phyloP scores from a whole-genome alignment of 2,329 filamentous ascomycete species.

The Aureobasidium subglaciale region DNA sequence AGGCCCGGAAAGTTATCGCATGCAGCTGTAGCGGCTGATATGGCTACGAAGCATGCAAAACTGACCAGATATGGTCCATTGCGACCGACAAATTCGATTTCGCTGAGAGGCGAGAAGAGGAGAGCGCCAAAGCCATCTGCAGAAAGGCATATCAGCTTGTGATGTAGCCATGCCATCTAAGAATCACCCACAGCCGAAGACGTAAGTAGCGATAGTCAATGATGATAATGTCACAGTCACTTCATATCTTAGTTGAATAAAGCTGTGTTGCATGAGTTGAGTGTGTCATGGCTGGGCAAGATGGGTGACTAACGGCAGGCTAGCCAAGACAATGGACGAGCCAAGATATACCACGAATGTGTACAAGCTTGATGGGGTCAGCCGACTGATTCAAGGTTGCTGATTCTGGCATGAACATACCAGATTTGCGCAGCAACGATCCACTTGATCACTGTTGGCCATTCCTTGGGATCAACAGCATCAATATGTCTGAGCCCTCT shows the following conservation, averaged over 20 bases:
- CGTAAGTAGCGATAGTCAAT: constrained; percentile 55
- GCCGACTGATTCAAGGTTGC: background rate
- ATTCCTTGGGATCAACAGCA: constrained; percentile 48
- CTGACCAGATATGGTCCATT: constrained; percentile 61
- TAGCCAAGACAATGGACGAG: background rate
- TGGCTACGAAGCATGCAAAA: constrained; percentile 60
- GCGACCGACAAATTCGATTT: constrained; percentile 59
- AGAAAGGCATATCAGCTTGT: background rate
- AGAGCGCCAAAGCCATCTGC: constrained; percentile 53
- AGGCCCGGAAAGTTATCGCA: constrained; percentile 57
- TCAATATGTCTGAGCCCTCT: background rate
- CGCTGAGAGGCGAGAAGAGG: constrained; percentile 58
- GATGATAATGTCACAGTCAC: constrained; percentile 47
- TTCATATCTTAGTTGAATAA: constrained; percentile 47
- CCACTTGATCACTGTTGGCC: constrained; percentile 39
- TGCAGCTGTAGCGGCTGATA: constrained; percentile 59
- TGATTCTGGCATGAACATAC: background rate
- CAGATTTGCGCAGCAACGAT: constrained; percentile 28
- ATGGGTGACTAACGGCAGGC: background rate
- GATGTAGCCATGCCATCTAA: background rate
- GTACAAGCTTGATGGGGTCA: background rate
- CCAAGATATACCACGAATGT: constrained; percentile 11
- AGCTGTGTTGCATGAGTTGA: constrained; percentile 19
- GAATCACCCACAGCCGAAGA: constrained; percentile 41
- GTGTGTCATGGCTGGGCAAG: too few species aligned